These are phyloP conservation scores for Ustilago esculenta DNA, from an alignment of 1,284 basidiomycete genomes.

Conservation along the genomic window DNA sequence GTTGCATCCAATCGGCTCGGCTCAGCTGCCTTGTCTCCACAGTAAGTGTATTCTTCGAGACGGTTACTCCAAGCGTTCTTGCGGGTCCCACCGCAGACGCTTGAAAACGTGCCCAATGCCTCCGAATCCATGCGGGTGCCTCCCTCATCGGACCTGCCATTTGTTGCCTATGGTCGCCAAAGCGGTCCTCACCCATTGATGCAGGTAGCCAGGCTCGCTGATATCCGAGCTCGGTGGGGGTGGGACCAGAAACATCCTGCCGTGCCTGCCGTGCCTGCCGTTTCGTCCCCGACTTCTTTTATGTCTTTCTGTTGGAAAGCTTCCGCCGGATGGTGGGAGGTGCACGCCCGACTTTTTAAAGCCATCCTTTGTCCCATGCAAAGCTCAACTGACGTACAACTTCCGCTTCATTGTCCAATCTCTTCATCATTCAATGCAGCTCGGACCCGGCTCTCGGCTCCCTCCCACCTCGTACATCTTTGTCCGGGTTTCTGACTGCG, in stretches of 20 bases:
- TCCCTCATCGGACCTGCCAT: background rate
- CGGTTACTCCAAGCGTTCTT: no score
- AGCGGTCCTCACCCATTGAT: background rate
- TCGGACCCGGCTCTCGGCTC: constrained; percentile 3
- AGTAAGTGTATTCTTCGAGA: no score
- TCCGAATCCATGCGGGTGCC: no score
- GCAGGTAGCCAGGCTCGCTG: background rate
- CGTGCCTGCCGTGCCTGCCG: no score
- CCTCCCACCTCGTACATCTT: constrained; percentile 18
- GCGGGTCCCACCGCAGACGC: no score
- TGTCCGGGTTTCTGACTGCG: constrained; percentile 13
- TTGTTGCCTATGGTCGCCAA: background rate
- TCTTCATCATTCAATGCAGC: constrained; percentile 23
- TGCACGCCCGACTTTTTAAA: background rate
- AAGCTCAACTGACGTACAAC: constrained; percentile 19
- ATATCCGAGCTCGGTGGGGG: background rate
- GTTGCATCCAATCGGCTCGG: background rate
- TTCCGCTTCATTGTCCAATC: constrained; percentile 8
- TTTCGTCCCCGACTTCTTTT: no score
- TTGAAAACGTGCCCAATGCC: no score
- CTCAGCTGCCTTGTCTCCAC: no score
- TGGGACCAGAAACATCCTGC: no score
- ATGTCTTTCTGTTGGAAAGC: no score
- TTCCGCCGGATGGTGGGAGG: constrained; percentile 8
- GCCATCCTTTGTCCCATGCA: constrained; percentile 7